phyloP scores from a whole-genome alignment of 139 green algal genomes.

The Chlamydomonas sp. region DNA sequence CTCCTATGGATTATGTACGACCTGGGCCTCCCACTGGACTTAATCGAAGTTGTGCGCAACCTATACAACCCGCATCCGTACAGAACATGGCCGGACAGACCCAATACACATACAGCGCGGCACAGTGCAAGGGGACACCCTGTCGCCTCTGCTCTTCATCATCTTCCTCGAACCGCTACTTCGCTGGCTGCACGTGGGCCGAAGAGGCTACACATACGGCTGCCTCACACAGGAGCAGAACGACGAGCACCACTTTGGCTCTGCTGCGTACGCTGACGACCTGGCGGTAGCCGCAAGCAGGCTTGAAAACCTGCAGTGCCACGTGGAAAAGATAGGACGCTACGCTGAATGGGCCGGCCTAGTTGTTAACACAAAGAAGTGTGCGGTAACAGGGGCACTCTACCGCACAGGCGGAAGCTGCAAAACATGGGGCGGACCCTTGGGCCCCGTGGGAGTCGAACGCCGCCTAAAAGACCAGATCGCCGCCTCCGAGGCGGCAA shows the following conservation, averaged over 20 bases:
- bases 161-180: too few species aligned
- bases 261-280: neutral
- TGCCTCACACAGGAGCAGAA: neutral
- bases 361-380: neutral
- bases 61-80: conserved; percentile 50
- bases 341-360: neutral
- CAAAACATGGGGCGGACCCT: too few species aligned
- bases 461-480: too few species aligned
- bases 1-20: conserved; percentile 49
- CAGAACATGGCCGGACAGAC: neutral
- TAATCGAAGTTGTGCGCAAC: conserved; percentile 45
- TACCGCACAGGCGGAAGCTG: too few species aligned
- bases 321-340: neutral
- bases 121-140: conserved; percentile 30
- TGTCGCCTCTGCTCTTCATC: too few species aligned
- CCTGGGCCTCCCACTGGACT: conserved; percentile 46
- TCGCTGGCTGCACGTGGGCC: too few species aligned
- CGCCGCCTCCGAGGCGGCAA: too few species aligned
- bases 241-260: neutral
- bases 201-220: too few species aligned
- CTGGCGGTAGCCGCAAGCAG: neutral
- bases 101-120: conserved; percentile 43
- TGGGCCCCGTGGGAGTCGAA: too few species aligned
- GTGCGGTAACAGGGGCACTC: neutral
- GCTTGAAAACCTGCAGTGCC: neutral